Base-by-base conservation (phyloP, 2,329 filamentous ascomycete species). In the Cytospora schulzeri region DNA sequence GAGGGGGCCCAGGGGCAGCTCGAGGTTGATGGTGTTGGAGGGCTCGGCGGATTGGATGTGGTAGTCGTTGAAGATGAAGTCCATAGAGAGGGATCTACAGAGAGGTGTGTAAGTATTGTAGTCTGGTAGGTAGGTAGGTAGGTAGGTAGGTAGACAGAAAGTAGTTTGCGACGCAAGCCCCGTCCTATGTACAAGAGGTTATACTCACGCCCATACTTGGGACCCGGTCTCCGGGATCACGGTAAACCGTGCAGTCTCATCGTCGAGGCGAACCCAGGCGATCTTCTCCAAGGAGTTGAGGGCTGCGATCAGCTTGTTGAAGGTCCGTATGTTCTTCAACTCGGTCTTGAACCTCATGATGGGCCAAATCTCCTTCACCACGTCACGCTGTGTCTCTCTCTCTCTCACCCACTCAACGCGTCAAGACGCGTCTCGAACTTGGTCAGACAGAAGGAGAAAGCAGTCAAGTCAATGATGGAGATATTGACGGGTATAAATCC, bases 161-260 rank as follows among this genome's bases (percentile, higher is more conserved):
- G 29, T 4, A 8, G 8, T 29, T 29, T 29, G 4, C 29, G 29
- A 31, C 5, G 4, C 29, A 9, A 31, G 9, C 29, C 29, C 4
- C 29, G 29, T 4, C 29, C 41, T 45, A n/a, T 45, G 41, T 35
- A n/a, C 17, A 45, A 45, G 19, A n/a, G 41, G 41, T 22, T 22
- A 11, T 48, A 87, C 88, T 74, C 83, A 93, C 83, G 93, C 92
- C 95, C 95, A 99, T 62, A 98, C 94, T 82, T 98, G 94, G 11
- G 92, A 96, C 66, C 95, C 94, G 72, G 91, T 90, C 74, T 97
- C 93, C 0, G 95, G 93, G 67, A 98, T 94, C 72, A 98, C 91
- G 66, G 95, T 98, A 79, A 99, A 97, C 70, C 93, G 93, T 63
- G 94, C 89, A 62, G 89, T 89, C 65, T 93, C 89, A 78, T 96